Percentiles rank a stretch among this genome's conserved stretches.
Conservation (phyloP, 2,329 filamentous ascomycete genomes). For the Xylariales sp. region DNA sequence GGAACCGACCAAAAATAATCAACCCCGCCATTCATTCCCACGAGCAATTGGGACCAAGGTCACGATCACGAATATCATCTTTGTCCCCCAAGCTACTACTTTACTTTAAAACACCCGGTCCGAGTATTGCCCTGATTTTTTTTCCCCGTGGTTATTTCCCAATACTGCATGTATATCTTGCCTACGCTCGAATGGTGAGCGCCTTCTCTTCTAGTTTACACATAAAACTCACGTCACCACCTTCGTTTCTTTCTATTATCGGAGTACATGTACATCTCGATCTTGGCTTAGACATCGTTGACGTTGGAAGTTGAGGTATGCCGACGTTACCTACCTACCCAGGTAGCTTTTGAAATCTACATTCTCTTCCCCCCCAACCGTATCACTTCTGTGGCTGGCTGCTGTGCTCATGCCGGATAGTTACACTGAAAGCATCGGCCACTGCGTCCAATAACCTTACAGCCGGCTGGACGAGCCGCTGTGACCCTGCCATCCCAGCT, state of each 20-base stretch:
- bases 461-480: conserved; percentile 26
- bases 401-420: conserved; percentile 25
- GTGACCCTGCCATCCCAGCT: conserved; percentile 34
- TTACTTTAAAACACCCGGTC: not conserved
- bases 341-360: conserved; percentile 2
- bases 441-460: conserved; percentile 37
- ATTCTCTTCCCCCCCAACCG: not conserved
- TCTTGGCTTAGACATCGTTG: conserved; percentile 1
- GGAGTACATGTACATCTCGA: not conserved
- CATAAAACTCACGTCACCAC: not conserved
- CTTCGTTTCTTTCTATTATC: not conserved
- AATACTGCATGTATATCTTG: not conserved
- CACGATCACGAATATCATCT: conserved; percentile 20
- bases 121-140: not conserved
- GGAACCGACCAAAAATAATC: conserved; percentile 23
- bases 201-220: not conserved
- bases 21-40: conserved; percentile 32
- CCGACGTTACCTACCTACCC: not conserved
- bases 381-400: not conserved
- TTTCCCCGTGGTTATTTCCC: not conserved
- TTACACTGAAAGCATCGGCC: conserved; percentile 36
- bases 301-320: conserved; percentile 13
- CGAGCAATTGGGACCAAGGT: conserved; percentile 13
- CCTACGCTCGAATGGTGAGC: conserved; percentile 1
- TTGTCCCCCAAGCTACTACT: conserved; percentile 1